phyloP scores from a whole-genome alignment of 305 asterid genomes.

The Fraxinus sp. region DNA sequence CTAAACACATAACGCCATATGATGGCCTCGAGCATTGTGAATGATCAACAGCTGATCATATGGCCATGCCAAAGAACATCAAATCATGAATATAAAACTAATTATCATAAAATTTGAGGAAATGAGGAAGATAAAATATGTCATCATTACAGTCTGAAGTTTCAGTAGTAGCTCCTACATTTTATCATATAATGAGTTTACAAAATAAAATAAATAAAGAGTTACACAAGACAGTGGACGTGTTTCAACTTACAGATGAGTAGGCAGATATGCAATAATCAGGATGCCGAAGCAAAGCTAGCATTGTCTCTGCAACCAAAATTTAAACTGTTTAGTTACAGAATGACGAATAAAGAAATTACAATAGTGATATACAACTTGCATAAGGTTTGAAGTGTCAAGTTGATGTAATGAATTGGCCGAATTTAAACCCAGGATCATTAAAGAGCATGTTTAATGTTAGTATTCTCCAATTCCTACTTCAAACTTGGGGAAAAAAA shows the following conservation, averaged over 20 bases:
- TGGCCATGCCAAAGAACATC: background rate
- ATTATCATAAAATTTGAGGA: background rate
- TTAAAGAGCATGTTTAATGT: background rate
- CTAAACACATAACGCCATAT: background rate
- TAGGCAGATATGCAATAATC: constrained; percentile 85
- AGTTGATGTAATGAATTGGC: background rate
- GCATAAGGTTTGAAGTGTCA: background rate
- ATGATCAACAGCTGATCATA: background rate
- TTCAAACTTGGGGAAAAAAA: background rate
- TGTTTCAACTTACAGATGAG: constrained; percentile 64
- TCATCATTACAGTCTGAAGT: background rate
- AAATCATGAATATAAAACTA: background rate
- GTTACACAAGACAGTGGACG: background rate
- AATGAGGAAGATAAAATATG: background rate
- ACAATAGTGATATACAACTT: background rate
- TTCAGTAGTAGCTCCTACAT: background rate
- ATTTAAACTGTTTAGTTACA: background rate
- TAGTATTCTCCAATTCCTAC: background rate
- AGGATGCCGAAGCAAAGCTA: constrained; percentile 87
- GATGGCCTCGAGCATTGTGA: background rate
- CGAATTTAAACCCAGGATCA: background rate
- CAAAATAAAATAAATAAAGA: background rate
- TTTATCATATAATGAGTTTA: background rate
- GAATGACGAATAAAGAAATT: background rate
- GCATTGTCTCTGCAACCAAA: constrained; percentile 73